Evolutionary conservation across 805 yeast species (phyloP), one percentile per base, ranked within the genome.

Genomic region (Ogataea zsoltii): DNA sequence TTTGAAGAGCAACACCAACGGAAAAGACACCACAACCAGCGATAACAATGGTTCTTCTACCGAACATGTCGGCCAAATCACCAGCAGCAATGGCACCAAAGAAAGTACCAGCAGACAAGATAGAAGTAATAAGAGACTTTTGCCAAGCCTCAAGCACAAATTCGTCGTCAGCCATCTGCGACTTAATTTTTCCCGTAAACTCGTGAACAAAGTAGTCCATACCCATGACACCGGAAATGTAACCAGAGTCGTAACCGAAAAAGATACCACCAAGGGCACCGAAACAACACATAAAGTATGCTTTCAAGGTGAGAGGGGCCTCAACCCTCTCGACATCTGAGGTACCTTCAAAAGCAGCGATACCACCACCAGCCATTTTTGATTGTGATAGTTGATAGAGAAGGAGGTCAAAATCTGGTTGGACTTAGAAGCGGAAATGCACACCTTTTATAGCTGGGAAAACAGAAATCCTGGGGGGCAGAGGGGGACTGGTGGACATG

Each of bases 261-360:
- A 82, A 69, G 51, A 83, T 72, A 44, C 88, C 88, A 51, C 85
- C 86, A 46, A 81, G 76, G 28, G 87, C 84, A n/a, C 85, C 84
- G 45, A 82, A 83, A 45, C 79, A 63, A 53, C 87, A 66, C 58
- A 66, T 65, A 29, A 62, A 18, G 56, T 66, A 67, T 16, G 69
- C 61, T 45, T 56, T 66, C 43, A 62, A 29, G 14, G 71, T 67
- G 30, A 67, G 48, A 17, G 70, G 70, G 34, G 71, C 70, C 41
- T 67, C 71, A 31, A 63, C 52, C 42, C 67, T 56, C 32, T 57
- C 59, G 13, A 37, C 40, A 17, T 37, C 40, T 7, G 40, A 37
- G 25, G 40, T 37, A 23, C 40, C 40, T 37, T 37, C 40, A 19
- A 37, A 37, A 37, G 40, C 40, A 26, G 32, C 23, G 28, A 37